These are phyloP conservation scores for Emmonsiellopsis sp. DNA, from an alignment of 2,329 filamentous ascomycete genomes.

Conservation along the genomic window DNA sequence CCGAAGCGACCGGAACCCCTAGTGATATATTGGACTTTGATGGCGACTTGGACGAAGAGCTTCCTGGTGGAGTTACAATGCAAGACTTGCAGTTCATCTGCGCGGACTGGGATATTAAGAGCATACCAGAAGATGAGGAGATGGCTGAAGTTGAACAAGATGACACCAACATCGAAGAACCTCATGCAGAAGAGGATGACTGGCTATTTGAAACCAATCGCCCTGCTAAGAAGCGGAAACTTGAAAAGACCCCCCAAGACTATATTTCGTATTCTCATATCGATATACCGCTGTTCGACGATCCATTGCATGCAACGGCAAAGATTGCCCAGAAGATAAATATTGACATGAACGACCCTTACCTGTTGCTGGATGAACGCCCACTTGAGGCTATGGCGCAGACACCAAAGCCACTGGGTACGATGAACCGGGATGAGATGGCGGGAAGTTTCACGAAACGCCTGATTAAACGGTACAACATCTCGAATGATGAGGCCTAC, in stretches of 20 bases:
- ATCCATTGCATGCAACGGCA: constrained; percentile 65
- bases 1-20: constrained; percentile 41
- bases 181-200: constrained; percentile 50
- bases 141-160: constrained; percentile 16
- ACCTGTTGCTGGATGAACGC: constrained; percentile 72
- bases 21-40: constrained; percentile 41
- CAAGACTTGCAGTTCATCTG: constrained; percentile 78
- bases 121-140: constrained; percentile 36
- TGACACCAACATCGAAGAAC: constrained; percentile 22
- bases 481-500: constrained; percentile 93
- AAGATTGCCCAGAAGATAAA: constrained; percentile 68
- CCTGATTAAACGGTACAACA: constrained; percentile 77
- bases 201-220: constrained; percentile 39
- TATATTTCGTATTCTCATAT: constrained; percentile 47
- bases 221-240: constrained; percentile 58
- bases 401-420: constrained; percentile 28
- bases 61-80: constrained; percentile 60
- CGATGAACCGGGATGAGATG: constrained; percentile 45
- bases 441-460: constrained; percentile 62
- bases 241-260: constrained; percentile 35
- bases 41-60: constrained; percentile 48
- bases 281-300: constrained; percentile 63
- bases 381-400: constrained; percentile 56
- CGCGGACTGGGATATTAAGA: constrained; percentile 69
- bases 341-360: constrained; percentile 79